These are phyloP conservation scores for Ophiostoma triangulosporum DNA, from an alignment of 2,329 filamentous ascomycete species.

Conservation along the genomic window DNA sequence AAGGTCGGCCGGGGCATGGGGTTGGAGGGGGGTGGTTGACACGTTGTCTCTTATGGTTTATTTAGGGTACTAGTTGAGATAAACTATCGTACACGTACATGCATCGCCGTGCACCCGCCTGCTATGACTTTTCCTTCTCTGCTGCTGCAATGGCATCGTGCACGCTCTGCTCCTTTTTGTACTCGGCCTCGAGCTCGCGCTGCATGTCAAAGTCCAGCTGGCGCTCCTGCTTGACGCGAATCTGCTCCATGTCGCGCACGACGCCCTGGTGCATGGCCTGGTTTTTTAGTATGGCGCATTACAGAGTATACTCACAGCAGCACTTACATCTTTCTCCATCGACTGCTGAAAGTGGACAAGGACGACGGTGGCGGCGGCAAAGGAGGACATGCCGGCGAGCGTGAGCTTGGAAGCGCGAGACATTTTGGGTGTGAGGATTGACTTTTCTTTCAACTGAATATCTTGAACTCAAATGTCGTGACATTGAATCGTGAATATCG, in stretches of 20 bases:
- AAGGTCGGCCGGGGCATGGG: conserved; percentile 72
- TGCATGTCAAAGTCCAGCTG: conserved; percentile 94
- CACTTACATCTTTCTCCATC: conserved; percentile 65
- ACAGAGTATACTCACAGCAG: too few relatives aligned
- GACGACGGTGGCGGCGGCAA: conserved; percentile 62
- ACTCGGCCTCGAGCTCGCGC: conserved; percentile 70
- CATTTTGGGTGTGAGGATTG: conserved; percentile 44
- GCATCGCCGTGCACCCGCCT: too few relatives aligned
- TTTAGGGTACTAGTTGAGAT: too few relatives aligned
- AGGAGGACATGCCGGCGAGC: conserved; percentile 60
- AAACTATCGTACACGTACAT: neutral
- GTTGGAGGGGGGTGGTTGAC: conserved; percentile 22
- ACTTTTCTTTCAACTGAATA: neutral
- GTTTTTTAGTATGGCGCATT: conserved; percentile 13
- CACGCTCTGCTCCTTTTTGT: conserved; percentile 77
- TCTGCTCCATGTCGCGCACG: conserved; percentile 86
- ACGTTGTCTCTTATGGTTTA: neutral
- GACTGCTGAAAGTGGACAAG: conserved; percentile 83
- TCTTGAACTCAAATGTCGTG: too few relatives aligned
- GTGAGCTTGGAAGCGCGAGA: conserved; percentile 84
- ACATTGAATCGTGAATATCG: too few relatives aligned
- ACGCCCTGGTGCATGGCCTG: conserved; percentile 95
- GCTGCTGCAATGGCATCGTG: conserved; percentile 25
- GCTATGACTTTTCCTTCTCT: neutral
- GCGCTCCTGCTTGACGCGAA: conserved; percentile 77